Percentiles rank a stretch among this genome's conserved stretches.
phyloP scores from a whole-genome alignment of 225 moss, liverwort and hornwort species.

The Marchantia polymorpha region DNA sequence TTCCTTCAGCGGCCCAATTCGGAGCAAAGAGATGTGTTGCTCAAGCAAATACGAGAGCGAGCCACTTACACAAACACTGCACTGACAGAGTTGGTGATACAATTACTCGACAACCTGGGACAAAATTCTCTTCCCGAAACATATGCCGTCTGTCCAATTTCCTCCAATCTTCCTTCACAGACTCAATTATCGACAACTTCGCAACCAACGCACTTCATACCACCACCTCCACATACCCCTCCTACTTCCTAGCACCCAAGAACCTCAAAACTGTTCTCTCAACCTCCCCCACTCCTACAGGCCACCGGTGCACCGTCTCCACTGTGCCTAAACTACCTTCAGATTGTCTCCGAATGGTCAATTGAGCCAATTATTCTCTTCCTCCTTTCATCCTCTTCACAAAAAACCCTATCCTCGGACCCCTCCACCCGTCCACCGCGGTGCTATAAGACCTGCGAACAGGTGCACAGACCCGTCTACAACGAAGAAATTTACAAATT shows the following conservation, averaged over 20 bases:
- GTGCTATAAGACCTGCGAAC: not conserved
- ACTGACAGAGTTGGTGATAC: not conserved
- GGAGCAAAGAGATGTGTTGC: not conserved
- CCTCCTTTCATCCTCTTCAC: conserved; percentile 2
- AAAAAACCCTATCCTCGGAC: not conserved
- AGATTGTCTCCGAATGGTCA: conserved; percentile 4
- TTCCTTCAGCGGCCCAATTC: conserved; percentile 6
- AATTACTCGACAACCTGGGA: not conserved
- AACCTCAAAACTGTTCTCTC: not conserved
- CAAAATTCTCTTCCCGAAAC: not conserved
- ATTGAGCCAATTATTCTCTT: conserved; percentile 10
- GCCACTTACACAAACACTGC: conserved; percentile 11
- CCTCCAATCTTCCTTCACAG: not conserved
- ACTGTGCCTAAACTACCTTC: not conserved
- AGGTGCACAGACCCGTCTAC: no score
- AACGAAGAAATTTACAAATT: not conserved
- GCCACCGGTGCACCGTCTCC: not conserved
- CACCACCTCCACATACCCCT: not conserved
- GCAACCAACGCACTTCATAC: not conserved
- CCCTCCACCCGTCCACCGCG: conserved; percentile 1
- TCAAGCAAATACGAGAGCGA: not conserved
- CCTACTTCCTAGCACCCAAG: not conserved
- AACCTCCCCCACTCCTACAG: not conserved
- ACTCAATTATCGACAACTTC: not conserved
- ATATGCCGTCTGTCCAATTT: not conserved